phyloP scores from a whole-genome alignment of 2,329 filamentous ascomycete genomes.

The Sporothrix globosa region DNA sequence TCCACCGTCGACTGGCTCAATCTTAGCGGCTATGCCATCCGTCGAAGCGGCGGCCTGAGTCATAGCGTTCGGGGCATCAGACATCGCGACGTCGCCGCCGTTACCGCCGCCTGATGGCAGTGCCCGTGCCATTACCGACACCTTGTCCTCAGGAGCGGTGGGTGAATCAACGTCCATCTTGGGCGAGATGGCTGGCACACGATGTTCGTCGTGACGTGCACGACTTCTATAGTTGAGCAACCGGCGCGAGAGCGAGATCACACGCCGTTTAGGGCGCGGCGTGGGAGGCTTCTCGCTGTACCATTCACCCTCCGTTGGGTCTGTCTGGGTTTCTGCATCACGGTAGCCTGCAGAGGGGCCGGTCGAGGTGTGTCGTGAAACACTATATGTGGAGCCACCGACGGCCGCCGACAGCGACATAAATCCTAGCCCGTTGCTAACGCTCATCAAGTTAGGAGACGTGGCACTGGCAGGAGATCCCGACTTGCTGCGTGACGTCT shows the following conservation, averaged over 20 bases:
- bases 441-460: conserved; percentile 45
- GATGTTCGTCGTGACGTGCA: conserved; percentile 45
- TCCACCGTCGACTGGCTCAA: conserved; percentile 22
- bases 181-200: conserved; percentile 20
- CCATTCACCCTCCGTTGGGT: conserved; percentile 58
- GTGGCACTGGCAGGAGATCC: conserved; percentile 53
- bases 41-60: neutral
- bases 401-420: conserved; percentile 38
- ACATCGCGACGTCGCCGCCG: conserved; percentile 12
- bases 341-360: conserved; percentile 51
- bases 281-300: conserved; percentile 48
- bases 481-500: conserved; percentile 58
- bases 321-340: conserved; percentile 59
- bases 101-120: neutral
- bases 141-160: neutral
- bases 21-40: neutral
- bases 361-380: conserved; percentile 48
- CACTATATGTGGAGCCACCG: conserved; percentile 39
- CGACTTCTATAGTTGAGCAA: conserved; percentile 55
- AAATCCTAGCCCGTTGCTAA: neutral
- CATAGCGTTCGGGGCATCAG: neutral
- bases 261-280: conserved; percentile 50
- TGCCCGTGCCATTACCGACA: neutral
- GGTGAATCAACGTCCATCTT: neutral
- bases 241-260: conserved; percentile 59